These are phyloP conservation scores for Fusarium newnesense DNA, from an alignment of 2,329 filamentous ascomycete species.

Conservation along the genomic window DNA sequence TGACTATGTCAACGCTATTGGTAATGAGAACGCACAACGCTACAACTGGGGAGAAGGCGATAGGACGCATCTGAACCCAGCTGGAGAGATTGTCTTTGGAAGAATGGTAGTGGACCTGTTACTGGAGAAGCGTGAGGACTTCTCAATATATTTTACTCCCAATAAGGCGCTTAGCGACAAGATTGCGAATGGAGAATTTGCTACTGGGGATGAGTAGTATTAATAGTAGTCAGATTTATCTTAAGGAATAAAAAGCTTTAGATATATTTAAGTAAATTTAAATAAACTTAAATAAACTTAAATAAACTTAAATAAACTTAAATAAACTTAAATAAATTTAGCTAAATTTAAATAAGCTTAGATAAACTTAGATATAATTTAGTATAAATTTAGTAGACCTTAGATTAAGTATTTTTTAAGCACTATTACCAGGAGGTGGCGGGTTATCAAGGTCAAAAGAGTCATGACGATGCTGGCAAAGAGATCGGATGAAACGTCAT, in stretches of 20 bases:
- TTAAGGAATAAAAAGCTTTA: too few species aligned
- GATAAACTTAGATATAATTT: too few species aligned
- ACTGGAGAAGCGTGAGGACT: not conserved
- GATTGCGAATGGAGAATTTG: constrained; percentile 8
- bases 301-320: too few species aligned
- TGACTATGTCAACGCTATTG: constrained; percentile 2
- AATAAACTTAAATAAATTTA: too few species aligned
- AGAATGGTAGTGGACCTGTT: constrained; percentile 10
- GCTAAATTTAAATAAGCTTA: too few species aligned
- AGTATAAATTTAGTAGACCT: too few species aligned
- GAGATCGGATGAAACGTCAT: not conserved
- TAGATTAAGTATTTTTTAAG: too few species aligned
- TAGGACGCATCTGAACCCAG: not conserved
- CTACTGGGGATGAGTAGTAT: not conserved
- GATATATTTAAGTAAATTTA: too few species aligned
- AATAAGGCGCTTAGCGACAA: constrained; percentile 5
- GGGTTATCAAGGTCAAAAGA: too few species aligned
- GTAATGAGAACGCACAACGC: not conserved
- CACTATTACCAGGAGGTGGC: too few species aligned
- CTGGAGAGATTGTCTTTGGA: constrained; percentile 1
- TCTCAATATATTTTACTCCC: not conserved
- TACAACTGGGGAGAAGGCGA: constrained; percentile 9
- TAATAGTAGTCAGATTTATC: accelerated
- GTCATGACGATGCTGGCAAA: too few species aligned
- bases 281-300: too few species aligned